These are phyloP conservation scores for Tulasnella calospora DNA, from an alignment of 768 basidiomycete genomes.

Conservation along the genomic window DNA sequence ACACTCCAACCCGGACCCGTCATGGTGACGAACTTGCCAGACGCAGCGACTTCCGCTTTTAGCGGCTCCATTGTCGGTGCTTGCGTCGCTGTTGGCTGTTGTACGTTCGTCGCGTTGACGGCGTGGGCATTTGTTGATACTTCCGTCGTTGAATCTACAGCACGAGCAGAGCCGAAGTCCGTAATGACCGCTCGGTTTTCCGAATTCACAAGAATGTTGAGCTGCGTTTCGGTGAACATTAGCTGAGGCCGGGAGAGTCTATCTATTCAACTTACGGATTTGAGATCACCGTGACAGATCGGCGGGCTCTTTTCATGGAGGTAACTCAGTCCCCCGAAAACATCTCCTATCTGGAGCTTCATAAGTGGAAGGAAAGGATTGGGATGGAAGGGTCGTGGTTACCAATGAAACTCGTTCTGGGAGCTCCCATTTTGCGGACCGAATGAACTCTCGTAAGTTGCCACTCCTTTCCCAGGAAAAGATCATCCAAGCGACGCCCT, in stretches of 20 bases:
- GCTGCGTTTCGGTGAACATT: background rate
- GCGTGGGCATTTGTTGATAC: background rate
- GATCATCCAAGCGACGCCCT: background rate
- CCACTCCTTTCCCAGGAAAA: background rate
- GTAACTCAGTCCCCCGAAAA: background rate
- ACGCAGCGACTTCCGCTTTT: background rate
- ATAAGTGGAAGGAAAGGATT: background rate
- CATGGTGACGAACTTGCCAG: background rate
- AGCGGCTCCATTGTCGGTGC: background rate
- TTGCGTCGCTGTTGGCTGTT: background rate
- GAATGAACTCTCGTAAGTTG: background rate
- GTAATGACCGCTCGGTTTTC: background rate
- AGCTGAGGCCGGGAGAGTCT: background rate
- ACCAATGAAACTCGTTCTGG: background rate
- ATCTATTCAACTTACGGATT: background rate
- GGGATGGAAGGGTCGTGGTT: background rate
- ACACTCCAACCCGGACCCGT: background rate
- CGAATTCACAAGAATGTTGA: background rate
- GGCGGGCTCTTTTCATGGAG: background rate
- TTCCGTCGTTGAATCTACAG: background rate
- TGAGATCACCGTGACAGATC: background rate
- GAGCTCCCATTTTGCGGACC: background rate
- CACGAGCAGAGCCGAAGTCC: background rate
- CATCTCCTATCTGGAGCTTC: background rate
- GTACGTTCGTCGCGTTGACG: background rate